Evolutionary conservation across 1,139 yeast species (phyloP).

Genomic region (Saccharomyces hybrid): DNA sequence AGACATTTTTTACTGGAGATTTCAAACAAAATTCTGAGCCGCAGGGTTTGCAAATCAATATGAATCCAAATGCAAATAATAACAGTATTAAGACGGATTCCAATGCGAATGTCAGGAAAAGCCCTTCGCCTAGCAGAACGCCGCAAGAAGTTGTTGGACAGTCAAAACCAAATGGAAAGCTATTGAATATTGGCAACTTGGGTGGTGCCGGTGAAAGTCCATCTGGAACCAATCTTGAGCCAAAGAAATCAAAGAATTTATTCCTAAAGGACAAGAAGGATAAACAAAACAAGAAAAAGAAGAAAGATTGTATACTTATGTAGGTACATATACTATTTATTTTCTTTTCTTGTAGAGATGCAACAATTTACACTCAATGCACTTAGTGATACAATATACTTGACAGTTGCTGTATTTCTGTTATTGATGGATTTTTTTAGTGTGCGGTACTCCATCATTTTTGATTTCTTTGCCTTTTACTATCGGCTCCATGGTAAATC

Average conservation of each 20-base stretch:
- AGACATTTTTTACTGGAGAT: background rate
- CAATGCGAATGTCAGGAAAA: background rate
- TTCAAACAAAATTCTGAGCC: background rate
- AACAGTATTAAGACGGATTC: background rate
- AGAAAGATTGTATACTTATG: conserved; percentile 39
- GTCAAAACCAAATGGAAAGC: background rate
- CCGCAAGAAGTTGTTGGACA: background rate
- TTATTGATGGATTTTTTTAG: background rate
- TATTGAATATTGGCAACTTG: background rate
- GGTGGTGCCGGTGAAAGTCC: background rate
- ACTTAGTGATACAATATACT: background rate
- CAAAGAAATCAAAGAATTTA: background rate
- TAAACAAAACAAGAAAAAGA: conserved; percentile 14
- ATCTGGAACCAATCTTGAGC: conserved; percentile 1
- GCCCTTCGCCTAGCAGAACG: background rate
- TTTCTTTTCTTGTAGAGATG: background rate
- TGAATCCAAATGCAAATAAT: background rate
- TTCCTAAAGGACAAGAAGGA: conserved; percentile 3
- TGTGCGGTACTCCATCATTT: background rate
- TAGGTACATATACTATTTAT: conserved; percentile 10
- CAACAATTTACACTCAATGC: background rate
- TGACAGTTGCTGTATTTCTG: background rate
- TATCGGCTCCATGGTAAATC: conserved; percentile 8
- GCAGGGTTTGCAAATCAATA: background rate
- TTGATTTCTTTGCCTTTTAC: background rate